Evolutionary conservation across 805 yeast genomes (phyloP), one percentile per base, ranked within the genome.

Genomic region (Metschnikowia dekortorum): DNA sequence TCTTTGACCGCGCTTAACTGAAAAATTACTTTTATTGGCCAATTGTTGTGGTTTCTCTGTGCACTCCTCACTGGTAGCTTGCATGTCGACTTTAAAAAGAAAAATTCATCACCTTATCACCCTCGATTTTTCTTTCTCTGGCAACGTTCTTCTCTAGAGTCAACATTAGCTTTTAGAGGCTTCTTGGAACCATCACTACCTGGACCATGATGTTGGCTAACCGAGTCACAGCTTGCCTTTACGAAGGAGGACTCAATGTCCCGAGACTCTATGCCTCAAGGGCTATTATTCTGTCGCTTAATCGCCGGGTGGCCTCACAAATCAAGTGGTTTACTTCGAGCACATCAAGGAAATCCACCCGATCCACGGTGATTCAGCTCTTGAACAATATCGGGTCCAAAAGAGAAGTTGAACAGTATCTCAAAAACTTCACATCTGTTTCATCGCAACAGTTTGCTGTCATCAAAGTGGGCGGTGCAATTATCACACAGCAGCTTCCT

Each of bases 381-480:
- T 77, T 94, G 66, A 94, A 92, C 75, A 94, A 91, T 69, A 94
- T 94, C 58, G 97, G 98, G 28, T 90, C 97, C 44, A 95, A 94
- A 67, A 81, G 98, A 56, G 99, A 94, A 71, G 99, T 94, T 40
- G 99, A 94, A 68, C 99, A 94, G 70, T 94, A 94, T 70, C 80
- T 94, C 63, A 91, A 90, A 68, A 92, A 92, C 69, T 94, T 94
- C 77, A 91, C 98, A 1, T 89, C 97, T 32, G 98, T 94, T 14
- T 85, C 90, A 6, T 91, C 90, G 59, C 98, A 94, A 67, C 97
- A 94, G 64, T 94, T 94, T 63, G 99, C 99, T 3, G 97, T 94
- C 40, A 94, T 94, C 70, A 94, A 94, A 68, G 99, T 94, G 40
- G 99, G 99, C 38, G 99, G 99, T 56, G 99, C 99, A 36, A 92